Conservation (phyloP, 306 rosid species). For the Trifolium fragiferum region DNA sequence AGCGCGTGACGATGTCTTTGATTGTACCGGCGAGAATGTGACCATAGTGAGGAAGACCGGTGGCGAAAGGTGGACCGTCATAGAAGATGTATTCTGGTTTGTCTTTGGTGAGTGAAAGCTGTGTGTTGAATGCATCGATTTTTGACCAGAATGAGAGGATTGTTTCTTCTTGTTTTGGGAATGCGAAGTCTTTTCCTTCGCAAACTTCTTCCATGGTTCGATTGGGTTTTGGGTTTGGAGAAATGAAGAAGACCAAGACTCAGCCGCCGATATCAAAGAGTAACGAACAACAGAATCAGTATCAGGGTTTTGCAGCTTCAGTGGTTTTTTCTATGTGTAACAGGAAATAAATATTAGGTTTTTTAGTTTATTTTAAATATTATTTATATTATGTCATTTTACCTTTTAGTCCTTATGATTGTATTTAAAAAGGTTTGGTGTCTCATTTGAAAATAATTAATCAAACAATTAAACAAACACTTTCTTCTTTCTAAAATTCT, state of each 20-base stretch:
- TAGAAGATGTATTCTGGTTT: conserved; percentile 85
- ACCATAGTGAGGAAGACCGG: conserved; percentile 98
- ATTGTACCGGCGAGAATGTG: conserved; percentile 96
- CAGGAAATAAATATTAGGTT: too few relatives aligned
- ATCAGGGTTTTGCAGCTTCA: conserved; percentile 3
- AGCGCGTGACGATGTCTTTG: conserved; percentile 92
- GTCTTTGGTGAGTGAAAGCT: conserved; percentile 61
- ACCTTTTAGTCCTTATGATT: too few relatives aligned
- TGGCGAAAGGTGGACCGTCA: conserved; percentile 98
- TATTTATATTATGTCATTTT: too few relatives aligned
- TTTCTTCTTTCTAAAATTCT: too few relatives aligned
- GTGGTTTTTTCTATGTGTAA: too few relatives aligned
- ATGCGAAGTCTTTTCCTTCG: conserved; percentile 89
- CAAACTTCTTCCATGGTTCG: conserved; percentile 79
- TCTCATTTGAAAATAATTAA: too few relatives aligned
- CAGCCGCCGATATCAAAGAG: background rate
- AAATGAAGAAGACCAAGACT: background rate
- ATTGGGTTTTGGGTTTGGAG: background rate
- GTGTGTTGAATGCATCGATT: conserved; percentile 83
- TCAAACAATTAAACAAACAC: too few relatives aligned
- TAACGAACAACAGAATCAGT: background rate
- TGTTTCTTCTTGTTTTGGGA: conserved; percentile 74
- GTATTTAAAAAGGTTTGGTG: too few relatives aligned
- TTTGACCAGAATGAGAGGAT: conserved; percentile 69
- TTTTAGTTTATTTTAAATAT: too few relatives aligned